Percentiles rank a stretch among this genome's conserved stretches.
Conservation (phyloP, 306 rosid species). For the Cercis canadensis region DNA sequence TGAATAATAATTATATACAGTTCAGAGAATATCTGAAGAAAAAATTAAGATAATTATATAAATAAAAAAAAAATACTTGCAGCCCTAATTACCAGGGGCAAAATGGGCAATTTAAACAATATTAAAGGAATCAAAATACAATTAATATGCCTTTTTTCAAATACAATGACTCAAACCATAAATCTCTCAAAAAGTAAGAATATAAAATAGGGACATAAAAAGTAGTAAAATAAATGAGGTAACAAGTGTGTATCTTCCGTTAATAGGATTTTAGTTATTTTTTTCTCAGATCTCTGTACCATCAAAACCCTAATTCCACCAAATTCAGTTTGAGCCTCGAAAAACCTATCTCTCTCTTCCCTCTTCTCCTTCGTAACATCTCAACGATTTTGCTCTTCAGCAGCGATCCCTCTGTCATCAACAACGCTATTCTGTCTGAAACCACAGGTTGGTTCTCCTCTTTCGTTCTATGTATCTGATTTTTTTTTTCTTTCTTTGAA, state of each 20-base stretch:
- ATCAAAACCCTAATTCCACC: conserved; percentile 76
- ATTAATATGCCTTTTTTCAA: no score
- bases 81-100: no score
- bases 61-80: no score
- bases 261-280: conserved; percentile 4
- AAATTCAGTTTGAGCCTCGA: conserved; percentile 65
- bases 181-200: no score
- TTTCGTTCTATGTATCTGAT: conserved; percentile 10
- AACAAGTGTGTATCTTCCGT: background rate
- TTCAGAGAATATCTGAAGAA: no score
- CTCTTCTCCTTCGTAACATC: conserved; percentile 5
- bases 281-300: conserved; percentile 39
- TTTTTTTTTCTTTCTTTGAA: background rate
- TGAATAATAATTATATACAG: no score
- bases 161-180: no score
- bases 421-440: conserved; percentile 28
- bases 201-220: background rate
- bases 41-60: no score
- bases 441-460: conserved; percentile 48
- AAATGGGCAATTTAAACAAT: no score
- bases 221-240: background rate
- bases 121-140: no score
- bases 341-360: conserved; percentile 53
- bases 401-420: conserved; percentile 37
- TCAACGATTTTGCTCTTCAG: conserved; percentile 37